Conservation (phyloP, 2,329 filamentous ascomycete genomes). For the Colletotrichum sp. region DNA sequence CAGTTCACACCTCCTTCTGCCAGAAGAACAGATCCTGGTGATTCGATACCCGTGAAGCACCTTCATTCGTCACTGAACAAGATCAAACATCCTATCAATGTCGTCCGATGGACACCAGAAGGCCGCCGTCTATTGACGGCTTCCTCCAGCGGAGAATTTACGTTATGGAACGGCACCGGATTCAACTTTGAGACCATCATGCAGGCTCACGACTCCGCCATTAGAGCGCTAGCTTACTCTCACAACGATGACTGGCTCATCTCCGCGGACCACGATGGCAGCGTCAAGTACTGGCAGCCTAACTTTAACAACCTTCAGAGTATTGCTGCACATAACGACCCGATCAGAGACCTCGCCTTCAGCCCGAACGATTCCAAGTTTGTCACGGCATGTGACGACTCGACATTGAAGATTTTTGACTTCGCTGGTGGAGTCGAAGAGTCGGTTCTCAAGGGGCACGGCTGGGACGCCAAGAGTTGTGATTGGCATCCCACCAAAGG, state of each 20-base stretch:
- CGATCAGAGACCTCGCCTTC: conserved; percentile 90
- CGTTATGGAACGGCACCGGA: conserved; percentile 96
- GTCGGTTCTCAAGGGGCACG: conserved; percentile 86
- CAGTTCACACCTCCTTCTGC: conserved; percentile 89
- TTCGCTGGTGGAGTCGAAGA: conserved; percentile 88
- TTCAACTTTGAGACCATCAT: conserved; percentile 99
- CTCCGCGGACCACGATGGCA: conserved; percentile 91
- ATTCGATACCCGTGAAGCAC: conserved; percentile 92
- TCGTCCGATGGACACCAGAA: conserved; percentile 97
- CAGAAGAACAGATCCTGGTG: conserved; percentile 74
- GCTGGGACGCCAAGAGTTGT: conserved; percentile 96
- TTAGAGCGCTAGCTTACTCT: conserved; percentile 84
- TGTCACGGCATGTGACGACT: conserved; percentile 94
- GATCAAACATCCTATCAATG: conserved; percentile 95
- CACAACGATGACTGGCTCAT: conserved; percentile 97
- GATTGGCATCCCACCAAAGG: conserved; percentile 98
- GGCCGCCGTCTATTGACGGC: conserved; percentile 90
- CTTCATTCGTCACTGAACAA: conserved; percentile 99
- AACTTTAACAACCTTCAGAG: conserved; percentile 99
- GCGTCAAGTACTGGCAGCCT: conserved; percentile 98
- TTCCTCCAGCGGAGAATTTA: conserved; percentile 96
- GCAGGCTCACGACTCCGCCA: conserved; percentile 92
- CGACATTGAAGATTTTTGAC: conserved; percentile 92
- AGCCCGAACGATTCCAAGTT: conserved; percentile 95
- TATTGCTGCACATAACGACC: conserved; percentile 87